phyloP scores from a whole-genome alignment of 129 eudicot species.

The Saposhnikovia divaricata region DNA sequence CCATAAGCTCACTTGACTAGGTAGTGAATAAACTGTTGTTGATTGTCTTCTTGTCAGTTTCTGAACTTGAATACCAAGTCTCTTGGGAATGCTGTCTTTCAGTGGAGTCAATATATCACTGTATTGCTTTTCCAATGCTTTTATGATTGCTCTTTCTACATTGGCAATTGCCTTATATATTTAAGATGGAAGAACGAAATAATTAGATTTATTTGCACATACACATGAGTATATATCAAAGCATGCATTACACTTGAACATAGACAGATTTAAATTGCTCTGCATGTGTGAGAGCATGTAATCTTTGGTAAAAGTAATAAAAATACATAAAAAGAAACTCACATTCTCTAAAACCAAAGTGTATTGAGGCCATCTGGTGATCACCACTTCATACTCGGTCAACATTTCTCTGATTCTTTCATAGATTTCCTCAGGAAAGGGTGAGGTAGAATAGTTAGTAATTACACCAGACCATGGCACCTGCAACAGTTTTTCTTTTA shows the following conservation, averaged over 20 bases:
- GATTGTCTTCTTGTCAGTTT: conserved; percentile 85
- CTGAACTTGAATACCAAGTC: conserved; percentile 88
- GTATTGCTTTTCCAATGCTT: conserved; percentile 82
- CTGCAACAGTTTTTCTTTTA: conserved; percentile 19
- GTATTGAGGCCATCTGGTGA: conserved; percentile 89
- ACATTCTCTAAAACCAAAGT: conserved; percentile 73
- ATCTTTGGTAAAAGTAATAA: conserved; percentile 12
- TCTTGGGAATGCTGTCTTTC: conserved; percentile 77
- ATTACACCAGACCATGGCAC: conserved; percentile 76
- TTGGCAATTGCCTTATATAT: conserved; percentile 64
- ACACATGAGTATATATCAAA: neutral
- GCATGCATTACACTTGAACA: neutral
- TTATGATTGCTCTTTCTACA: conserved; percentile 77
- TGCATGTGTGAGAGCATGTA: neutral
- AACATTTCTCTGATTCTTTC: conserved; percentile 55
- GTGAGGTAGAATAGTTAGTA: conserved; percentile 82
- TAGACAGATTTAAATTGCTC: neutral
- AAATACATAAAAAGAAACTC: conserved; percentile 29
- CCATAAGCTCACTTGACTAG: conserved; percentile 48
- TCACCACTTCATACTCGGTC: conserved; percentile 65
- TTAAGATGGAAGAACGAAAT: neutral
- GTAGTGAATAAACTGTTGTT: conserved; percentile 47
- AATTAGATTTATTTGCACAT: neutral
- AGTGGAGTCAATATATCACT: conserved; percentile 80
- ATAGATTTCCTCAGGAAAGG: conserved; percentile 75